A percentile compares a stretch with the other conserved stretches of the same genome.
phyloP scores from a whole-genome alignment of 2,329 filamentous ascomycete genomes.

The Claviceps humidiphila region DNA sequence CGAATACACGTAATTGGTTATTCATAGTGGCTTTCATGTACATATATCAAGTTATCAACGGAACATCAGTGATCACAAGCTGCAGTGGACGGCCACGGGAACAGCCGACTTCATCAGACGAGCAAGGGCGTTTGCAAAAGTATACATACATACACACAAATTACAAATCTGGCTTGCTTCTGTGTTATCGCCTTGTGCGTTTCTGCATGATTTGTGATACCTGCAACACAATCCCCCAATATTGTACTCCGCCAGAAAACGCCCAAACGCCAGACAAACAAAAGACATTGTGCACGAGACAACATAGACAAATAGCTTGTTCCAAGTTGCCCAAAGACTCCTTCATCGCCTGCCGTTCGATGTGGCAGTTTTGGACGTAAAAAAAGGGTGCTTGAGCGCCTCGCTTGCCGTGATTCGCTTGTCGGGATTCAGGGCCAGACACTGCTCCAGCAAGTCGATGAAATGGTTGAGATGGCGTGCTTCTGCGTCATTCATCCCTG shows the following conservation, averaged over 20 bases:
- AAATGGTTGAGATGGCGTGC: constrained; percentile 70
- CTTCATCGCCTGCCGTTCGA: constrained; percentile 1
- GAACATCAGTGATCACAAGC: too few relatives aligned
- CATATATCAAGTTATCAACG: too few relatives aligned
- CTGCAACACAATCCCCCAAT: too few relatives aligned
- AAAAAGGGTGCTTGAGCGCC: constrained; percentile 81
- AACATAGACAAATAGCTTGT: background rate
- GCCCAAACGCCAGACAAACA: background rate
- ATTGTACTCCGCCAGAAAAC: background rate
- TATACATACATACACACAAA: too few relatives aligned
- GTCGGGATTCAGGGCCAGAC: constrained; percentile 79
- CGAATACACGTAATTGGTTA: too few relatives aligned
- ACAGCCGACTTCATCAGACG: too few relatives aligned
- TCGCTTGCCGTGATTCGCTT: constrained; percentile 80
- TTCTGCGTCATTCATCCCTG: constrained; percentile 61
- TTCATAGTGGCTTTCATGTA: too few relatives aligned
- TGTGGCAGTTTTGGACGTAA: constrained; percentile 30
- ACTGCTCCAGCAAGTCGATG: constrained; percentile 77
- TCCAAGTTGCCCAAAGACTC: background rate
- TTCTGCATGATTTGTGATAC: too few relatives aligned
- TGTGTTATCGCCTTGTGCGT: too few relatives aligned
- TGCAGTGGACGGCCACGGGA: too few relatives aligned
- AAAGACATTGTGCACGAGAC: background rate
- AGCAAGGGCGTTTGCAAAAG: too few relatives aligned
- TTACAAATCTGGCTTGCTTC: too few relatives aligned